These are phyloP conservation scores for Pachyrhizus erosus DNA, from an alignment of 306 rosid species.

Conservation along the genomic window DNA sequence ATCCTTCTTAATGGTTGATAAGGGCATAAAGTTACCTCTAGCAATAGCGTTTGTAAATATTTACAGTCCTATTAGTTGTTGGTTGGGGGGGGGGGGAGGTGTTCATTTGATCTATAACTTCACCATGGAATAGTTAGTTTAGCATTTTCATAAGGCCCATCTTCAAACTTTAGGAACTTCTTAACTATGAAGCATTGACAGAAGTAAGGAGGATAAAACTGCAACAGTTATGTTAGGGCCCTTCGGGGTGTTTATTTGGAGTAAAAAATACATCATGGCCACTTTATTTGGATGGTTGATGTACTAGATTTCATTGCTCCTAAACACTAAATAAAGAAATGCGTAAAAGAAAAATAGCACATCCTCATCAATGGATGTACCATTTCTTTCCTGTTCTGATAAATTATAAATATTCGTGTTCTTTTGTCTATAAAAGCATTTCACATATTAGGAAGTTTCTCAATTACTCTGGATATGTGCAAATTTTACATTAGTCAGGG, in stretches of 20 bases:
- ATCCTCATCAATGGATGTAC: not conserved
- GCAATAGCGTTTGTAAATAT: no score
- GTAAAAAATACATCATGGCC: not conserved
- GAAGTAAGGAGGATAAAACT: not conserved
- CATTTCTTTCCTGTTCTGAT: slow-evolving; percentile 6
- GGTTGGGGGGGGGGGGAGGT: no score
- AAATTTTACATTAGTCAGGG: not conserved
- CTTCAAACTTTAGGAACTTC: not conserved
- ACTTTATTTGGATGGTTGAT: not conserved
- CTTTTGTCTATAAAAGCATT: not conserved
- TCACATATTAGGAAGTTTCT: not conserved
- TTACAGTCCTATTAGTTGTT: no score
- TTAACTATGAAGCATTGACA: not conserved
- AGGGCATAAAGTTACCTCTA: no score
- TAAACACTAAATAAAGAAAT: not conserved
- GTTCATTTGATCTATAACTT: no score
- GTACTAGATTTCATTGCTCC: not conserved
- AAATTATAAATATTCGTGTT: not conserved
- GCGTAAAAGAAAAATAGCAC: not conserved
- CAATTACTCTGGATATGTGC: slow-evolving; percentile 9
- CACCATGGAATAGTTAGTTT: not conserved
- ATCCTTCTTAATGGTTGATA: no score
- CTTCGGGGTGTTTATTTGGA: not conserved
- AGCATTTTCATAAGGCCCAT: not conserved
- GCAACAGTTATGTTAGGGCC: not conserved